Conservation (phyloP, 1,284 basidiomycete species). For the Tylopilus sp. region DNA sequence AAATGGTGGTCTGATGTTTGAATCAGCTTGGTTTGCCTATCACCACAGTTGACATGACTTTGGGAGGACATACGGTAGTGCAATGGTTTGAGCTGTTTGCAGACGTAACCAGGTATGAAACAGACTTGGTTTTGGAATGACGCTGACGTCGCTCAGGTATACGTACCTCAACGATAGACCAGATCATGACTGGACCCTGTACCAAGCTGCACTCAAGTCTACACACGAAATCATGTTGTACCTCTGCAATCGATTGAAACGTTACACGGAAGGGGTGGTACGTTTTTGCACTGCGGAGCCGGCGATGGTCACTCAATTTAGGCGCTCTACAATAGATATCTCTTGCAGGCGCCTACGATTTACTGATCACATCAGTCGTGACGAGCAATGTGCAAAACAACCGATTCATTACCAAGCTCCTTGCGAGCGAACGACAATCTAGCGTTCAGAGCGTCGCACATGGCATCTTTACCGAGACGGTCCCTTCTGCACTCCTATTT, state of each 20-base stretch:
- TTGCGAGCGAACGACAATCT: slow-evolving; percentile 15
- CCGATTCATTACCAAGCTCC: slow-evolving; percentile 25
- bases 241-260: slow-evolving; percentile 52
- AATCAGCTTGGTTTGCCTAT: slow-evolving; percentile 68
- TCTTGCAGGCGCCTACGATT: slow-evolving; percentile 27
- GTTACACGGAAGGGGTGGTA: slow-evolving; percentile 39
- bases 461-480: slow-evolving; percentile 59
- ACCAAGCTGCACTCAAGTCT: slow-evolving; percentile 56
- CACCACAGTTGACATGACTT: slow-evolving; percentile 59
- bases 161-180: slow-evolving; percentile 68
- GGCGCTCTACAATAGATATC: slow-evolving; percentile 27
- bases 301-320: neutral
- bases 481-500: slow-evolving; percentile 64
- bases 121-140: neutral
- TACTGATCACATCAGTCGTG: slow-evolving; percentile 34
- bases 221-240: slow-evolving; percentile 53
- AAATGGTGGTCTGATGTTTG: slow-evolving; percentile 27
- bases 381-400: slow-evolving; percentile 40
- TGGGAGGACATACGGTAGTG: slow-evolving; percentile 61
- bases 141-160: slow-evolving; percentile 56
- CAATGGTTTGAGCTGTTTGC: slow-evolving; percentile 64
- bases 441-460: slow-evolving; percentile 21
- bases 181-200: slow-evolving; percentile 68
- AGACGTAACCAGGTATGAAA: slow-evolving; percentile 61
- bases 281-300: slow-evolving; percentile 14